A percentile compares a stretch with the other conserved stretches of the same genome.
Evolutionary conservation across 305 asterid species (phyloP).

Genomic region (Solanum hybrid): DNA sequence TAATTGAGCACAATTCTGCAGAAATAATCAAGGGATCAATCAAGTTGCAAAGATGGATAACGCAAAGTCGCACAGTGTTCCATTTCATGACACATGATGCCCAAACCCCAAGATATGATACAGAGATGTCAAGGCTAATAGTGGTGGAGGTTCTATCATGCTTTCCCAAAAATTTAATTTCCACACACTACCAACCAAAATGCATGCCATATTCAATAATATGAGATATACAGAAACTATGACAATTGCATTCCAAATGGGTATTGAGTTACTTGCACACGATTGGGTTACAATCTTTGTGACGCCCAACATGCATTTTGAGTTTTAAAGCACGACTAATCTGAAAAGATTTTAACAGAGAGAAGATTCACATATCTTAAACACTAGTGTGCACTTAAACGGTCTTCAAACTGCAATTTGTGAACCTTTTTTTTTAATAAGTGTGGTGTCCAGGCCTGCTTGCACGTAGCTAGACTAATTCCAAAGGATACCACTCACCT

Average conservation of each 20-base stretch:
- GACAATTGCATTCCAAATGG: background rate
- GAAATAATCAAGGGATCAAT: background rate
- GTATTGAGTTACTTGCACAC: background rate
- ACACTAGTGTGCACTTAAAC: background rate
- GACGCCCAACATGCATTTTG: background rate
- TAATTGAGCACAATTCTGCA: background rate
- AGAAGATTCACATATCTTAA: background rate
- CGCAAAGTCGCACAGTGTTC: background rate
- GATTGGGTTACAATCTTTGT: background rate
- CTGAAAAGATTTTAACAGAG: background rate
- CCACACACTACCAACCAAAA: background rate
- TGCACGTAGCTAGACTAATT: background rate
- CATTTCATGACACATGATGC: background rate
- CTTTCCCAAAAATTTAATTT: background rate
- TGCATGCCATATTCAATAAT: background rate
- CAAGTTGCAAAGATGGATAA: background rate
- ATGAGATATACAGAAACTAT: background rate
- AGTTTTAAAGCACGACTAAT: background rate
- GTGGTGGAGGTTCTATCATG: background rate
- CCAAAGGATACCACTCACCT: background rate
- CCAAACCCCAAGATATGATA: background rate
- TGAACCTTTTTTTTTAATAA: background rate
- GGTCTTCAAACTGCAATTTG: background rate
- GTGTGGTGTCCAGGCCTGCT: background rate
- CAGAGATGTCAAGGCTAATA: background rate